These are phyloP conservation scores for Phragmites australis DNA, from an alignment of 176 grass and related monocot genomes.

Conservation along the genomic window DNA sequence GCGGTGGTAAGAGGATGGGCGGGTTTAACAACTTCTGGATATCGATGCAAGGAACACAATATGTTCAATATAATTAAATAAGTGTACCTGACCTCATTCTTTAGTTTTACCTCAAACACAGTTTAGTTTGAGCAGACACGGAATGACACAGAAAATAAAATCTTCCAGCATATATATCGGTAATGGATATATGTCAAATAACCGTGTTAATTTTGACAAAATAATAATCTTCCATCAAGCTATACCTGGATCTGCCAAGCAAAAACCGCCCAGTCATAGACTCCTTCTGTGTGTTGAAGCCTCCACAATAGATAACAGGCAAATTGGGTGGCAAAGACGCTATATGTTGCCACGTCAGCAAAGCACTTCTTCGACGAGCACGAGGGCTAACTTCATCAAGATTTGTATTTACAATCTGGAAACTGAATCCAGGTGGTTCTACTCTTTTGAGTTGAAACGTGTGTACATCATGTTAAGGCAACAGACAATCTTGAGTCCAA, in stretches of 20 bases:
- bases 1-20: not conserved
- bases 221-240: not conserved
- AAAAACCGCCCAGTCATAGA: constrained; percentile 97
- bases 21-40: not conserved
- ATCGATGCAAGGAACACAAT: not conserved
- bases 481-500: constrained; percentile 26
- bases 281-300: constrained; percentile 97
- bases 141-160: not conserved
- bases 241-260: constrained; percentile 96
- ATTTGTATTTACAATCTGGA: constrained; percentile 98
- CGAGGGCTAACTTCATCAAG: constrained; percentile 87
- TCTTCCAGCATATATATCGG: not conserved
- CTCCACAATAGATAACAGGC: constrained; percentile 93
- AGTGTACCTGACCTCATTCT: not conserved
- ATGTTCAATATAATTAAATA: not conserved
- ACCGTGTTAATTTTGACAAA: constrained; percentile 8
- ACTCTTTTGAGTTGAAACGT: constrained; percentile 97
- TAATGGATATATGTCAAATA: constrained; percentile 2
- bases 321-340: constrained; percentile 90
- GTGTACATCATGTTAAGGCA: constrained; percentile 90
- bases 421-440: constrained; percentile 95
- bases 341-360: constrained; percentile 99
- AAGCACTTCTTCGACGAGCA: constrained; percentile 89
- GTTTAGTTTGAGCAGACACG: not conserved
- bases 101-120: constrained; percentile 11